A percentile compares a stretch with the other conserved stretches of the same genome.
phyloP scores from a whole-genome alignment of 2,329 filamentous ascomycete genomes.

The Emericellopsis cladophorae region DNA sequence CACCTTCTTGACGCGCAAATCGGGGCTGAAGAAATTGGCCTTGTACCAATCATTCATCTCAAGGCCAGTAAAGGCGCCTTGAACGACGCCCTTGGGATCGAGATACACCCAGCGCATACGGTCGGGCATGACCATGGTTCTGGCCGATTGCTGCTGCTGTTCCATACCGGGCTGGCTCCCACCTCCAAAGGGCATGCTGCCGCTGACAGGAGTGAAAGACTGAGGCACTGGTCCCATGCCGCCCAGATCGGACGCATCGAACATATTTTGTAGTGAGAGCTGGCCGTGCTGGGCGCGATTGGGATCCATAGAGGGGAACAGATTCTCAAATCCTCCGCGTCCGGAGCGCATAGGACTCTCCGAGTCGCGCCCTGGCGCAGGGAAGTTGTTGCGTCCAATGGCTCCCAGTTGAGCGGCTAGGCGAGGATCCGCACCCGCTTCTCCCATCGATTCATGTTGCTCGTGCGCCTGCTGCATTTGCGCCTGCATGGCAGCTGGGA shows the following conservation, averaged over 20 bases:
- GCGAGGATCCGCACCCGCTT: slow-evolving; percentile 45
- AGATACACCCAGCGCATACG: slow-evolving; percentile 98
- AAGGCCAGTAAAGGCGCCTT: slow-evolving; percentile 88
- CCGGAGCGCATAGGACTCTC: slow-evolving; percentile 45
- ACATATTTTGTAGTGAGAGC: slow-evolving; percentile 22
- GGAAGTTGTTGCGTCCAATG: slow-evolving; percentile 51
- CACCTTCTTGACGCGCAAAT: slow-evolving; percentile 86
- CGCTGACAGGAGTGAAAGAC: slow-evolving; percentile 20
- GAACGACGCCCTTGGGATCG: slow-evolving; percentile 81
- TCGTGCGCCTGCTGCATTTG: slow-evolving; percentile 74
- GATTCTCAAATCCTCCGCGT: slow-evolving; percentile 43
- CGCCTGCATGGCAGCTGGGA: slow-evolving; percentile 80
- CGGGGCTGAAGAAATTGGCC: slow-evolving; percentile 90
- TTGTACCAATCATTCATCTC: slow-evolving; percentile 99
- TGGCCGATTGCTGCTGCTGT: slow-evolving; percentile 49
- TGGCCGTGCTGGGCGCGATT: slow-evolving; percentile 8
- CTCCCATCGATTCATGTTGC: slow-evolving; percentile 23
- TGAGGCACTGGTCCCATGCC: slow-evolving; percentile 18
- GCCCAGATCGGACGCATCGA: slow-evolving; percentile 21
- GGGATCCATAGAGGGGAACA: slow-evolving; percentile 28
- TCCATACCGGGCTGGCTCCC: slow-evolving; percentile 23
- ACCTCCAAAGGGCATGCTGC: slow-evolving; percentile 18
- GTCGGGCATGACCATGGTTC: slow-evolving; percentile 98
- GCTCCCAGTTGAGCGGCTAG: slow-evolving; percentile 49
- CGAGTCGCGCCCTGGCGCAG: slow-evolving; percentile 38